Base-by-base conservation (phyloP, 805 yeast species). In the Ogataea neopini region DNA sequence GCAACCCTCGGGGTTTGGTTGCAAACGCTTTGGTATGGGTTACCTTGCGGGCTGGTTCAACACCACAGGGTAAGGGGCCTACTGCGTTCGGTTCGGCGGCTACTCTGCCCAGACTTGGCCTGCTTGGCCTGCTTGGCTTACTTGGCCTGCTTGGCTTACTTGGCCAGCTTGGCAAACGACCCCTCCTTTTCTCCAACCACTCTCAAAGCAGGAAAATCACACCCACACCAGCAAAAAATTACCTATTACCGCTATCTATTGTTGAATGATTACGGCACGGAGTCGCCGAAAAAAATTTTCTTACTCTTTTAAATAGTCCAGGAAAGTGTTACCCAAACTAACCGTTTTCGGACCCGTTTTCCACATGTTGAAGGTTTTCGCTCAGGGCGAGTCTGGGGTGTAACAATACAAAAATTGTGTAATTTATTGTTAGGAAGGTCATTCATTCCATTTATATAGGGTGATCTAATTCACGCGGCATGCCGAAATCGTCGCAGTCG, bases 311-410 rank as follows among this genome's bases (percentile, higher is more conserved):
- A 22, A 26, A 26, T 39, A 26, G 11, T 39, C 42, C 42, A 33
- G 42, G 25, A 9, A 10, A 15, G 28, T 15, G 11, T 4, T 13
- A 6, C 29, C 34, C 3, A n/a, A n/a, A 14, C 20, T 25, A 39
- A 39, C 42, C 42, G 32, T 26, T 25, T 15, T 28, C 33, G 22
- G 42, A 26, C 33, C 42, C 33, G 33, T 39, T 18, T 25, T 29
- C 42, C 13, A 28, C 7, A 17, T 26, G n/a, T 2, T 10, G 6
- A 6, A 30, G 23, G 33, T 18, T 28, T 13, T 28, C 15, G 19
- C 19, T 18, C 42, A 39, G 33, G 42, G 34, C 33, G 25, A 39
- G 42, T 39, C 42, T 18, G 42, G 42, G 42, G 42, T 39, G 17
- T 15, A 39, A 39, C 42, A 39, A 39, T 39, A 22, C 7, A 22